These are phyloP conservation scores for Coemansia sp. DNA, from an alignment of 192 early-diverging fungal species.

Conservation along the genomic window DNA sequence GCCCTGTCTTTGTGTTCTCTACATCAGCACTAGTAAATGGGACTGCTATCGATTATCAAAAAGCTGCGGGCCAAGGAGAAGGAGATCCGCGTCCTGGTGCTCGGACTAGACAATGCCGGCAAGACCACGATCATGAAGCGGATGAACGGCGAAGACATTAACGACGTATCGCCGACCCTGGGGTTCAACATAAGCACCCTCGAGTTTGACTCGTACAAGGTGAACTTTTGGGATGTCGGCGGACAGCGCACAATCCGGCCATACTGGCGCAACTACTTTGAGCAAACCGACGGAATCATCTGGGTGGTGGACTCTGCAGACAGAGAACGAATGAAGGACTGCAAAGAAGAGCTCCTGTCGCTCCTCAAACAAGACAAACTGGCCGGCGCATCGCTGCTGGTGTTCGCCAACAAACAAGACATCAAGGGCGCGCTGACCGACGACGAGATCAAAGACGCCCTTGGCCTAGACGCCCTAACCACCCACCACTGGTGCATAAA, in stretches of 20 bases:
- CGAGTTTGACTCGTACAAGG: slow-evolving; percentile 59
- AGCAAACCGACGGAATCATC: slow-evolving; percentile 93
- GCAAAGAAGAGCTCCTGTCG: slow-evolving; percentile 65
- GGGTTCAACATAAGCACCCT: slow-evolving; percentile 98
- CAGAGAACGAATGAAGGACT: slow-evolving; percentile 70
- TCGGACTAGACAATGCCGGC: slow-evolving; percentile 98
- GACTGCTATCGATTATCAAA: slow-evolving; percentile 87
- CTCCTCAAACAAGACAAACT: slow-evolving; percentile 90
- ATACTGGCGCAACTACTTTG: slow-evolving; percentile 99
- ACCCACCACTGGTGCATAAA: slow-evolving; percentile 94
- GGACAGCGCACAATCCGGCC: slow-evolving; percentile 95
- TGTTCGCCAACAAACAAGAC: slow-evolving; percentile 99
- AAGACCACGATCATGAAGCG: slow-evolving; percentile 97
- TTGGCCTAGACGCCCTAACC: slow-evolving; percentile 64
- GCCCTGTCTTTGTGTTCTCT: too few relatives aligned
- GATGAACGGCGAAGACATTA: slow-evolving; percentile 88
- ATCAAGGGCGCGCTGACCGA: slow-evolving; percentile 70
- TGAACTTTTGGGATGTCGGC: slow-evolving; percentile 96
- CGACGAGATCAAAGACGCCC: slow-evolving; percentile 62
- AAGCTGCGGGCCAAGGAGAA: slow-evolving; percentile 89
- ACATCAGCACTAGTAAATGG: too few relatives aligned
- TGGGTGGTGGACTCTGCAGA: slow-evolving; percentile 99
- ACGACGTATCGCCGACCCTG: slow-evolving; percentile 88
- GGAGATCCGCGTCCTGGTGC: slow-evolving; percentile 89
- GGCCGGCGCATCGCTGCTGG: slow-evolving; percentile 85